Evolutionary conservation across 2,329 filamentous ascomycete genomes (phyloP).

Genomic region (Alternaria sp.): DNA sequence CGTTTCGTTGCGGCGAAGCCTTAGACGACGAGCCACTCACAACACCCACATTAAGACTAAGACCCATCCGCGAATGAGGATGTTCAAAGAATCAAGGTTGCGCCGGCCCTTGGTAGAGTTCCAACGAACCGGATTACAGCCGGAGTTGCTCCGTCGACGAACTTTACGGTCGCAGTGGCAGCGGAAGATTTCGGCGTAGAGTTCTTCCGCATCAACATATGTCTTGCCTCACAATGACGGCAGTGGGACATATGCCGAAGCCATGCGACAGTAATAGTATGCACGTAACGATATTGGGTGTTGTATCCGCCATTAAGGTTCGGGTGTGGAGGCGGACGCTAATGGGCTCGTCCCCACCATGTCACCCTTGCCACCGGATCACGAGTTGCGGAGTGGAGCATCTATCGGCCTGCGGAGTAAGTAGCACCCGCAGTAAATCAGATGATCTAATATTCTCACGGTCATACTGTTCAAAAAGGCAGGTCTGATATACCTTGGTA

Average conservation of each 20-base stretch:
- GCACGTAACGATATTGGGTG: background rate
- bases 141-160: background rate
- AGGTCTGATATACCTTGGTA: background rate
- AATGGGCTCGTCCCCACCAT: background rate
- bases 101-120: background rate
- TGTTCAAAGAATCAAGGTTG: background rate
- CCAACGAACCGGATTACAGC: background rate
- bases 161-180: background rate
- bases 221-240: background rate
- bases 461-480: background rate
- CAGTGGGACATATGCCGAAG: background rate
- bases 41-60: background rate
- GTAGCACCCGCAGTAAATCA: background rate
- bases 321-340: background rate
- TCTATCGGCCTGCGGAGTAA: background rate
- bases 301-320: background rate
- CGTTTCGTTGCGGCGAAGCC: background rate
- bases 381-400: background rate
- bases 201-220: slow-evolving; percentile 9
- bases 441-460: background rate
- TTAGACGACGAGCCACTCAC: background rate
- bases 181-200: background rate
- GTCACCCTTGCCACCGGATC: background rate
- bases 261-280: background rate
- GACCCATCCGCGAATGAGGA: background rate